Evolutionary conservation across 108 stramenopile genomes (phyloP).

Genomic region (Skeletonema tropicum): DNA sequence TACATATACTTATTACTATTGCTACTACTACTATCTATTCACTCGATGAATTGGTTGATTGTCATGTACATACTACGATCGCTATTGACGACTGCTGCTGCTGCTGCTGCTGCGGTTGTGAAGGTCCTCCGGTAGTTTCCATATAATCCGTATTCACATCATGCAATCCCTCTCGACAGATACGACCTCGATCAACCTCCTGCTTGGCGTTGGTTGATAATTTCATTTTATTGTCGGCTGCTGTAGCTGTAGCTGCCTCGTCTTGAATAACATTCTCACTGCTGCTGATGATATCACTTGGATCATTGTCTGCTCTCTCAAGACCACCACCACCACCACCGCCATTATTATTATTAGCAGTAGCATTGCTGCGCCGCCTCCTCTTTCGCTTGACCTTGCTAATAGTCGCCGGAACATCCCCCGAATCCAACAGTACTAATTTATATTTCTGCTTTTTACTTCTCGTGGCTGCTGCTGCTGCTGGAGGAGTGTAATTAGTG

Average conservation of each 20-base stretch:
- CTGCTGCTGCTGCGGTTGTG: no score
- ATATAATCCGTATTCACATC: no score
- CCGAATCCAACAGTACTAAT: background rate
- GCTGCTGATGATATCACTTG: background rate
- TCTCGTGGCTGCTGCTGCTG: constrained; percentile 6
- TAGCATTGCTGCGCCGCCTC: background rate
- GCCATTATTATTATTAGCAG: background rate
- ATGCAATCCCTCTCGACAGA: no score
- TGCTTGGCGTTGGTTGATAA: constrained; percentile 18
- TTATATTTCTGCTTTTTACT: background rate
- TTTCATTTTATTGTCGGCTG: background rate
- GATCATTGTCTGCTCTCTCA: no score
- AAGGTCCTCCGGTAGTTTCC: no score
- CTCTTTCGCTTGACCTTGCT: constrained; percentile 18
- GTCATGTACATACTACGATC: no score
- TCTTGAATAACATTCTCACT: background rate
- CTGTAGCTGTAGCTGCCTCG: background rate
- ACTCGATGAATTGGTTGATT: no score
- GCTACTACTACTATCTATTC: no score
- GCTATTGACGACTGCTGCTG: no score
- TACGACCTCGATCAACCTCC: constrained; percentile 42
- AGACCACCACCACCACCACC: no score
- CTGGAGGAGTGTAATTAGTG: background rate
- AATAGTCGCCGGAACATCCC: constrained; percentile 25
- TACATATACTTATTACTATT: no score